Evolutionary conservation across 345 rosid species (phyloP).

Genomic region (Syzygium oleosum): DNA sequence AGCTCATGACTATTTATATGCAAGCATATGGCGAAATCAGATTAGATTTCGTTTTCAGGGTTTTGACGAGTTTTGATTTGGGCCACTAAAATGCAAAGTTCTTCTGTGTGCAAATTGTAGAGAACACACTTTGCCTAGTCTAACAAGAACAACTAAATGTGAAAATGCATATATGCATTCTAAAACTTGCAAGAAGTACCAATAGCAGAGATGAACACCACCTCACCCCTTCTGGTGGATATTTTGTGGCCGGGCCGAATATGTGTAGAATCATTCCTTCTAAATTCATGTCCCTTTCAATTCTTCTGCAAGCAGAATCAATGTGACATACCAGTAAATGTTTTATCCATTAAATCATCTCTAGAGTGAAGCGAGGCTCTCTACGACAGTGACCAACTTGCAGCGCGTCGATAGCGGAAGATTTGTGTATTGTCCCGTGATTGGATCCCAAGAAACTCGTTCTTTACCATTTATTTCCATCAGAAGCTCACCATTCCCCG

Average conservation of each 20-base stretch:
- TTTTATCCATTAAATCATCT: background rate
- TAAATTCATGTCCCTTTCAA: background rate
- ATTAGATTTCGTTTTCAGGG: background rate
- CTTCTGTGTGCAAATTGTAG: background rate
- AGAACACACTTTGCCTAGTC: background rate
- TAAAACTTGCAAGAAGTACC: background rate
- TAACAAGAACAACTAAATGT: background rate
- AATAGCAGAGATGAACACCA: background rate
- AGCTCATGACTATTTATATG: background rate
- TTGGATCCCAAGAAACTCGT: background rate
- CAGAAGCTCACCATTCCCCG: background rate
- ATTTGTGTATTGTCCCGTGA: background rate
- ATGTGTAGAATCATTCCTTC: too few species aligned
- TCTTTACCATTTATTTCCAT: background rate
- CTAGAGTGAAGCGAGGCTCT: background rate
- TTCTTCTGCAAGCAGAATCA: background rate
- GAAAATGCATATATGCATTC: background rate
- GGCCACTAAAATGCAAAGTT: background rate
- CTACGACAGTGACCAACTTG: background rate
- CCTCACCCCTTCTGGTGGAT: background rate
- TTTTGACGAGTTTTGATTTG: background rate
- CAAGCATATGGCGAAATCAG: background rate
- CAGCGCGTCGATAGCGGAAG: fast-evolving
- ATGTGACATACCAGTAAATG: background rate
- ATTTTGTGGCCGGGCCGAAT: background rate